phyloP scores from a whole-genome alignment of 768 basidiomycete genomes.

The Mycena rebaudengoi region DNA sequence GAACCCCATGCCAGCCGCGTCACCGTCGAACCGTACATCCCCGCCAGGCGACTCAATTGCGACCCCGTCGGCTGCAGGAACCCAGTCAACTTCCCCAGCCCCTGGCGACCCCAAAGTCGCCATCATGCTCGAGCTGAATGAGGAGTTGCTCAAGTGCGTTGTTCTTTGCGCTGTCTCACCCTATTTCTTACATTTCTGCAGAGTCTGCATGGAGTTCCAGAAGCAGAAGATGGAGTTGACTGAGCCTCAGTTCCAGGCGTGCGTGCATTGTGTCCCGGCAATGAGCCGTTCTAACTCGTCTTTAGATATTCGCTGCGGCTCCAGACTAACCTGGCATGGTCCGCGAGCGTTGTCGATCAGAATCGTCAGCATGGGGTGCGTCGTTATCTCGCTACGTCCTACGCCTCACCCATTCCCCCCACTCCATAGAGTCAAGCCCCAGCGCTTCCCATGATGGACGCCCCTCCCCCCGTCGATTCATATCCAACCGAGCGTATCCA shows the following conservation, averaged over 20 bases:
- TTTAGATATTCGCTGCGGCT: conserved; percentile 66
- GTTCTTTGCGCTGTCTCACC: not conserved
- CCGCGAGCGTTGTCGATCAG: conserved; percentile 73
- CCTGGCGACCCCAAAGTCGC: conserved; percentile 61
- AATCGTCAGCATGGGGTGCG: conserved; percentile 54
- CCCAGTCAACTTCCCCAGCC: conserved; percentile 36
- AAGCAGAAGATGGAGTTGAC: conserved; percentile 52
- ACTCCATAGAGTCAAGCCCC: conserved; percentile 35
- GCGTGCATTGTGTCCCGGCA: conserved; percentile 35
- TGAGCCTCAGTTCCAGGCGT: conserved; percentile 69
- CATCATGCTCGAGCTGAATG: conserved; percentile 71
- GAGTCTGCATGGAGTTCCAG: conserved; percentile 71
- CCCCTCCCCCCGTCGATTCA: conserved; percentile 60
- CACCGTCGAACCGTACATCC: conserved; percentile 25
- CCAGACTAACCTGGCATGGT: conserved; percentile 76
- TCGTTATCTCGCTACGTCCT: no score
- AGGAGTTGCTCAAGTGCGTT: conserved; percentile 72
- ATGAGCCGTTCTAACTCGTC: conserved; percentile 11
- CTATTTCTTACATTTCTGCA: conserved; percentile 39
- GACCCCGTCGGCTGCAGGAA: conserved; percentile 34
- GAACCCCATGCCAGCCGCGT: conserved; percentile 24
- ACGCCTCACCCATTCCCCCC: no score
- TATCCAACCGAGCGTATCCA: conserved; percentile 66
- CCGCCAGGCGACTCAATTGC: conserved; percentile 33
- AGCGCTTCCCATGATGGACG: conserved; percentile 65